Evolutionary conservation across 352 stramenopile genomes (phyloP).

Genomic region (Globisporangium ultimum): DNA sequence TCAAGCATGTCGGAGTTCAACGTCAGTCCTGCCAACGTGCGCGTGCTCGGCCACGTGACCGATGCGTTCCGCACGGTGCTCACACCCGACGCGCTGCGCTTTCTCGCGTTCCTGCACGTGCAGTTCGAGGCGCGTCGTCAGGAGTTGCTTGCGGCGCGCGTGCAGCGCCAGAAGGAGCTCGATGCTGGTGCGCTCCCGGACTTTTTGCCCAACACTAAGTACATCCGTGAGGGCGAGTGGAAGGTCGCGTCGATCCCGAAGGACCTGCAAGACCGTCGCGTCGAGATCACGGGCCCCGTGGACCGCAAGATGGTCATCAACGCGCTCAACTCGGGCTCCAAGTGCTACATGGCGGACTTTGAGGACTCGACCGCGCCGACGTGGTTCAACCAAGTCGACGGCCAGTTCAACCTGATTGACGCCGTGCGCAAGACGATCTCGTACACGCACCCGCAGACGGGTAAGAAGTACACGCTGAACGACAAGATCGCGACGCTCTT

Average conservation of each 20-base stretch:
- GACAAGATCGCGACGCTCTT: conserved; percentile 87
- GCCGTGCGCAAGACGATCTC: conserved; percentile 90
- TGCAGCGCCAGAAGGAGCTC: conserved; percentile 68
- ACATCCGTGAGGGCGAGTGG: conserved; percentile 82
- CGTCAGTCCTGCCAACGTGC: conserved; percentile 60
- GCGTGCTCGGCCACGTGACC: conserved; percentile 81
- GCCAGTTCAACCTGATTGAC: conserved; percentile 92
- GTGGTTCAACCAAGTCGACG: conserved; percentile 92
- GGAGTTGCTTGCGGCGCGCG: conserved; percentile 43
- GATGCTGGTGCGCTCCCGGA: conserved; percentile 86
- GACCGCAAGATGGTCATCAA: conserved; percentile 98
- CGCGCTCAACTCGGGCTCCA: conserved; percentile 92
- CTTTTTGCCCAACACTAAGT: conserved; percentile 84
- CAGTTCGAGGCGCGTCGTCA: conserved; percentile 79
- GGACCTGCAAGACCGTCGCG: conserved; percentile 89
- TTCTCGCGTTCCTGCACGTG: conserved; percentile 88
- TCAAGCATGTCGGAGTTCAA: conserved; percentile 43
- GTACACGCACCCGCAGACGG: conserved; percentile 62
- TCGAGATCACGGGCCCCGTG: conserved; percentile 95
- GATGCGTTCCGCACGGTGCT: conserved; percentile 82
- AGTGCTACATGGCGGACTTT: conserved; percentile 97
- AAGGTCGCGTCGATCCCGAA: conserved; percentile 71
- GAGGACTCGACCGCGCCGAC: conserved; percentile 93
- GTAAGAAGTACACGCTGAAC: conserved; percentile 77
- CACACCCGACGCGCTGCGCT: conserved; percentile 89